These are phyloP conservation scores for Wickerhamiella alocasiicola DNA, from an alignment of 805 yeast genomes.

Conservation along the genomic window DNA sequence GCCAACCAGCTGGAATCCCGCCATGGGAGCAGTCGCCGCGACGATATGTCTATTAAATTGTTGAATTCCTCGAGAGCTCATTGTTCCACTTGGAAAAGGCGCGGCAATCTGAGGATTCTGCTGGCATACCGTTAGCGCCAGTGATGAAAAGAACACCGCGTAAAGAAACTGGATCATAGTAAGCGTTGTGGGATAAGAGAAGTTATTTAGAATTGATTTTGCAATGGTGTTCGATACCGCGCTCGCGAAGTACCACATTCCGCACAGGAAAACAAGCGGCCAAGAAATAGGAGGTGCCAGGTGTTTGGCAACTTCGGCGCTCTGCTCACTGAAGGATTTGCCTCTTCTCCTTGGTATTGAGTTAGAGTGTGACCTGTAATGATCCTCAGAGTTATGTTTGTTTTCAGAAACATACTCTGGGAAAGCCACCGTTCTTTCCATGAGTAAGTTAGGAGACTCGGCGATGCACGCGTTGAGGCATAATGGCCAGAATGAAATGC, in stretches of 20 bases:
- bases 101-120: slow-evolving; percentile 21
- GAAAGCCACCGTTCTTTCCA: slow-evolving; percentile 10
- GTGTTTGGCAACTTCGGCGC: slow-evolving; percentile 28
- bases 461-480: no score
- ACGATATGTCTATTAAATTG: slow-evolving; percentile 24
- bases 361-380: no score
- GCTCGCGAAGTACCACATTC: slow-evolving; percentile 67
- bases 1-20: slow-evolving; percentile 82
- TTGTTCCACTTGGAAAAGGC: slow-evolving; percentile 28
- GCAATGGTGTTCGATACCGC: slow-evolving; percentile 74
- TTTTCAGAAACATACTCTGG: slow-evolving; percentile 4
- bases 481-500: no score
- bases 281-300: slow-evolving; percentile 33
- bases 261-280: slow-evolving; percentile 46
- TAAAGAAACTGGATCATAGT: slow-evolving; percentile 78
- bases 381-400: no score
- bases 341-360: slow-evolving; percentile 15
- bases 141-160: slow-evolving; percentile 39
- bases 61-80: slow-evolving; percentile 15
- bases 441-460: no score
- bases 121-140: slow-evolving; percentile 15
- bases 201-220: slow-evolving; percentile 57
- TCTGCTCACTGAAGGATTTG: slow-evolving; percentile 19
- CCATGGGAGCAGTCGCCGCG: slow-evolving; percentile 71
- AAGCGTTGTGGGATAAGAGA: slow-evolving; percentile 73